Evolutionary conservation across 2,329 filamentous ascomycete genomes (phyloP).

Genomic region (Penicillium sp.): DNA sequence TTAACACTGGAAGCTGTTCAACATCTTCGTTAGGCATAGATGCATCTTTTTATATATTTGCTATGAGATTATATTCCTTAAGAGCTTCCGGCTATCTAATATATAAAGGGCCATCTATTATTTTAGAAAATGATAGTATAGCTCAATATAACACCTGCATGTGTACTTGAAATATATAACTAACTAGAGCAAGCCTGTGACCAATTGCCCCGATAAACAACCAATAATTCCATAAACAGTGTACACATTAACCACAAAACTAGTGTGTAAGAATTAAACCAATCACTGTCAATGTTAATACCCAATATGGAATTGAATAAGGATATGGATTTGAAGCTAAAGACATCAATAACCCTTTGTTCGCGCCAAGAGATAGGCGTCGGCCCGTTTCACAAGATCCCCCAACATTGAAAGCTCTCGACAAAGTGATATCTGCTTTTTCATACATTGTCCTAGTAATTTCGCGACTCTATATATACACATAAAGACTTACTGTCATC

Average conservation of each 20-base stretch:
- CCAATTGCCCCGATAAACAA: not conserved
- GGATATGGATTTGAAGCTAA: not conserved
- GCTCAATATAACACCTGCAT: too few relatives aligned
- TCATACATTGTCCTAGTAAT: not conserved
- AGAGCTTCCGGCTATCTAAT: not conserved
- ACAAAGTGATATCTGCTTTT: not conserved
- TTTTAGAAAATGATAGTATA: too few relatives aligned
- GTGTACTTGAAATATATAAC: not conserved
- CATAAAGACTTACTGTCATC: not conserved
- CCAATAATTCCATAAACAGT: not conserved
- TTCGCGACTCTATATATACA: not conserved
- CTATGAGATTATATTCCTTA: not conserved
- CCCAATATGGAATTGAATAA: conserved; percentile 1
- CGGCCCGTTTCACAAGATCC: not conserved
- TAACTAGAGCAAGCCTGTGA: not conserved
- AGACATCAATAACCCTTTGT: conserved; percentile 8
- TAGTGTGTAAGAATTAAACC: not conserved
- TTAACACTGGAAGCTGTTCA: not conserved
- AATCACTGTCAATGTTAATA: too few relatives aligned
- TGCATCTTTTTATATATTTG: not conserved
- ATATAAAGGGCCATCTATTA: too few relatives aligned
- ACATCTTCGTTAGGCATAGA: not conserved
- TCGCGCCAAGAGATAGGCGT: conserved; percentile 7
- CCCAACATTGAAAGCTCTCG: not conserved
- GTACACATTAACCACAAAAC: not conserved